These are phyloP conservation scores for Clarireedia paspali DNA, from an alignment of 2,329 filamentous ascomycete species.

Conservation along the genomic window DNA sequence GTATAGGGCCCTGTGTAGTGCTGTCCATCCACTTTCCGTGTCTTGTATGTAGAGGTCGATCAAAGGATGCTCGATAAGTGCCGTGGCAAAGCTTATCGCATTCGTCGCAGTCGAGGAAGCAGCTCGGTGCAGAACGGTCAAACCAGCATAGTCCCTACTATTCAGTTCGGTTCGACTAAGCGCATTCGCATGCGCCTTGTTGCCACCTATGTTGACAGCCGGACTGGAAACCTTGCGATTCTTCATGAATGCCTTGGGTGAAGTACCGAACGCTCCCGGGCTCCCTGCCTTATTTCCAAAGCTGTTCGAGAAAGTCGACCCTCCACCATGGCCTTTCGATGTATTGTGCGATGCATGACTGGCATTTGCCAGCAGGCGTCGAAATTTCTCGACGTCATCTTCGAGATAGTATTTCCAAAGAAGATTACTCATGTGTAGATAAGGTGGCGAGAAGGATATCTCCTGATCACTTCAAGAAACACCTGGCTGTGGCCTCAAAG, in stretches of 20 bases:
- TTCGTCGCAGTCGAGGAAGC: conserved; percentile 65
- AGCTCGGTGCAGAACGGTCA: conserved; percentile 78
- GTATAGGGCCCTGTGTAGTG: conserved; percentile 84
- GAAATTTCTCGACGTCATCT: conserved; percentile 95
- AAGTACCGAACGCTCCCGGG: conserved; percentile 33
- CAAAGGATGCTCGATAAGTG: conserved; percentile 72
- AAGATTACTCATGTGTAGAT: conserved; percentile 81
- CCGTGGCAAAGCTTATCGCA: conserved; percentile 66
- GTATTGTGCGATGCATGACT: conserved; percentile 44
- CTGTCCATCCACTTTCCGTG: conserved; percentile 90
- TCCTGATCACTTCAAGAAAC: conserved; percentile 31
- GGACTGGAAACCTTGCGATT: conserved; percentile 45
- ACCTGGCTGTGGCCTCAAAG: conserved; percentile 84
- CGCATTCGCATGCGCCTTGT: conserved; percentile 36
- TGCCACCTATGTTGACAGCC: conserved; percentile 35
- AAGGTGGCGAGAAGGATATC: conserved; percentile 28
- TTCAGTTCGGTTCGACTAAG: conserved; percentile 66
- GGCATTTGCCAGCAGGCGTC: conserved; percentile 73
- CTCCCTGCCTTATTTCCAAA: conserved; percentile 32
- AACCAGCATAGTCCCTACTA: conserved; percentile 69
- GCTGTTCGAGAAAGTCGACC: conserved; percentile 32
- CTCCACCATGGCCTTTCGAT: conserved; percentile 45
- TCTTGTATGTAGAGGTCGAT: conserved; percentile 86
- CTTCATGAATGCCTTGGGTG: conserved; percentile 43
- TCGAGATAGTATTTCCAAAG: conserved; percentile 96